Evolutionary conservation across 2,329 filamentous ascomycete species (phyloP).

Genomic region (Penicillium concentricum): DNA sequence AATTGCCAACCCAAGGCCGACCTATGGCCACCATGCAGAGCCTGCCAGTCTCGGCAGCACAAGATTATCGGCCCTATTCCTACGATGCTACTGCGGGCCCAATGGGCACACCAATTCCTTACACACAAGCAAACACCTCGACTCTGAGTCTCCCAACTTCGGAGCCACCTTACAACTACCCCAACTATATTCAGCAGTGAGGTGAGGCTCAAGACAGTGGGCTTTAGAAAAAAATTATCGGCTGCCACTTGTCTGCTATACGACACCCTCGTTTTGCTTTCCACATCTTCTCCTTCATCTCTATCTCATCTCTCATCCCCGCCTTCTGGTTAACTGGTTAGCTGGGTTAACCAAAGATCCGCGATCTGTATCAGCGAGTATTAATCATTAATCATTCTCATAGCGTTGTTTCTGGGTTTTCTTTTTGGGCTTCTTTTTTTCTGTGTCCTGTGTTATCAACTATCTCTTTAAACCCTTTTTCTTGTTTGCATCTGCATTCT

Average conservation of each 20-base stretch:
- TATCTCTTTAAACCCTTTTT: background rate
- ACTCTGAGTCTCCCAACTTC: conserved; percentile 37
- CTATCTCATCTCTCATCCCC: background rate
- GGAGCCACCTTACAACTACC: conserved; percentile 31
- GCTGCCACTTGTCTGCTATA: conserved; percentile 1
- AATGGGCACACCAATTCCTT: conserved; percentile 30
- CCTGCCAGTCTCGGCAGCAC: conserved; percentile 33
- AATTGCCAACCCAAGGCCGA: conserved; percentile 27
- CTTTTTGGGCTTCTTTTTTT: background rate
- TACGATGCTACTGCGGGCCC: conserved; percentile 30
- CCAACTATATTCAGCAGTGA: conserved; percentile 30
- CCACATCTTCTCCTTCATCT: conserved; percentile 7
- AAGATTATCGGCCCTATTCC: conserved; percentile 36
- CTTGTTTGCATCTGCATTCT: background rate
- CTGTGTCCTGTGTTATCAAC: conserved; percentile 7
- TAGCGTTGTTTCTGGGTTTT: conserved; percentile 11
- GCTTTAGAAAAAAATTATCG: background rate
- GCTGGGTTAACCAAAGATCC: conserved; percentile 14
- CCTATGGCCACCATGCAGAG: conserved; percentile 32
- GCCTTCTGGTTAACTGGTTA: conserved; percentile 9
- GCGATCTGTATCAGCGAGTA: conserved; percentile 18
- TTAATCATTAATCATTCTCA: conserved; percentile 24
- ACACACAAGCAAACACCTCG: conserved; percentile 35
- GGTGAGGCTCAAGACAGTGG: background rate
- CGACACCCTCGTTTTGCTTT: background rate